Percentiles rank a stretch among this genome's conserved stretches.
phyloP scores from a whole-genome alignment of 371 early-diverging fungal species.

The Umbelopsis sp. region DNA sequence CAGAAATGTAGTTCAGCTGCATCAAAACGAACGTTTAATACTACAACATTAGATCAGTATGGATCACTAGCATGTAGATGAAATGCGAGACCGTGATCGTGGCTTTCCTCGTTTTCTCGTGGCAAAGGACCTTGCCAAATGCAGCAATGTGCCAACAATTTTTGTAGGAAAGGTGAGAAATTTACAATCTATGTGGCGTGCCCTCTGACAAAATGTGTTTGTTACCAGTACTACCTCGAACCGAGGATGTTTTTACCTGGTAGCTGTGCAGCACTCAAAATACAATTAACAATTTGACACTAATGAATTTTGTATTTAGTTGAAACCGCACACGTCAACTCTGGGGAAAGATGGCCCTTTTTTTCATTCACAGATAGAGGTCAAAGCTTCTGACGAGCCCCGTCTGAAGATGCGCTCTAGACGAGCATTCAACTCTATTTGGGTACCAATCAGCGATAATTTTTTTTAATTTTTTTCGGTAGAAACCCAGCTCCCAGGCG shows the following conservation, averaged over 20 bases:
- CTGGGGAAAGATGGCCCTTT: too few relatives aligned
- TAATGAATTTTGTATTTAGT: too few relatives aligned
- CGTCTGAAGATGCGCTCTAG: background rate
- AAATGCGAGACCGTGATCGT: too few relatives aligned
- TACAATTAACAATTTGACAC: too few relatives aligned
- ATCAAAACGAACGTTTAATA: too few relatives aligned
- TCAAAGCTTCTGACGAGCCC: slow-evolving; percentile 6
- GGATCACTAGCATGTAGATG: too few relatives aligned
- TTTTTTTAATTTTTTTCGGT: too few relatives aligned
- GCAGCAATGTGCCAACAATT: too few relatives aligned
- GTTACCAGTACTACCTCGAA: background rate
- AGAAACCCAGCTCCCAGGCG: background rate
- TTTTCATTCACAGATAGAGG: background rate
- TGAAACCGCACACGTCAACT: too few relatives aligned
- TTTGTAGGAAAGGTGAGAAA: background rate
- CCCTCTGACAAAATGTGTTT: background rate
- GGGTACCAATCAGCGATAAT: background rate
- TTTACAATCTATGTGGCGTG: background rate
- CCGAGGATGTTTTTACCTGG: background rate
- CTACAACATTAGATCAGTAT: too few relatives aligned
- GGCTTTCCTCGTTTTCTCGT: too few relatives aligned
- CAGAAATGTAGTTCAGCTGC: background rate
- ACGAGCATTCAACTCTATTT: background rate
- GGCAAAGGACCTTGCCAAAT: too few relatives aligned
- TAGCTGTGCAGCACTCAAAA: background rate